Evolutionary conservation across 495 filamentous ascomycete genomes (phyloP), one percentile per base, ranked within the genome.

Genomic region (Penicillium samsonianum): DNA sequence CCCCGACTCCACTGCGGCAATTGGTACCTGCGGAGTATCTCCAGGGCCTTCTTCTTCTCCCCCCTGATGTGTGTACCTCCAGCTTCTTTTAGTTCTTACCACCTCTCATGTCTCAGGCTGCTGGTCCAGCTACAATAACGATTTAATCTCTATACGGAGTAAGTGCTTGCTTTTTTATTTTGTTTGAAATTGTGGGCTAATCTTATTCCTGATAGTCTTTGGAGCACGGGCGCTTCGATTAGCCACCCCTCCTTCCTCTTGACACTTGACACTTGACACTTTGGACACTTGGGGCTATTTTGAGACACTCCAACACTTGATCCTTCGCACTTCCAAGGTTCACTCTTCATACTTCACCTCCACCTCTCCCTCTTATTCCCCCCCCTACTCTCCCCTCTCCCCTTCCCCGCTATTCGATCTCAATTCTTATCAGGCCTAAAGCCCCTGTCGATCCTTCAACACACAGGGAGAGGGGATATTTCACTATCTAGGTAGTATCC

Each of bases 361-460:
- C 52, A 50, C 50, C 47, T 56, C 23, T 45, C 11, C 23, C 38
- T n/a, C 35, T 22, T 30, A 23, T 16, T 3, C 48, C 31, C 10
- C 14, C 14, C 12, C 30, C 12, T 12, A 10, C 11, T 33, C 30
- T 31, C 30, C n/a, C 14, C 2, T n/a, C 16, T 9, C 16, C n/a
- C 35, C 35, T 38, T 53, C 53, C 48, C 56, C 49, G 55, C 55
- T 52, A 58, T 58, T 52, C 47, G 37, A 50, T 37, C 31, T 10
- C 43, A 46, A 33, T 26, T 23, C 43, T 51, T 30, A 40, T 46
- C 48, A 38, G 31, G 23, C 35, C 11, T 37, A 28, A 40, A 50
- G 33, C 58, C 59, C 65, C 60, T 68, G 65, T 65, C 65, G 65
- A 68, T 68, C 59, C 33, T 40, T 44, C 16, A 40, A n/a, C 40